phyloP scores from a whole-genome alignment of 257 asterid species.

The Dorcoceras hygrometricum region DNA sequence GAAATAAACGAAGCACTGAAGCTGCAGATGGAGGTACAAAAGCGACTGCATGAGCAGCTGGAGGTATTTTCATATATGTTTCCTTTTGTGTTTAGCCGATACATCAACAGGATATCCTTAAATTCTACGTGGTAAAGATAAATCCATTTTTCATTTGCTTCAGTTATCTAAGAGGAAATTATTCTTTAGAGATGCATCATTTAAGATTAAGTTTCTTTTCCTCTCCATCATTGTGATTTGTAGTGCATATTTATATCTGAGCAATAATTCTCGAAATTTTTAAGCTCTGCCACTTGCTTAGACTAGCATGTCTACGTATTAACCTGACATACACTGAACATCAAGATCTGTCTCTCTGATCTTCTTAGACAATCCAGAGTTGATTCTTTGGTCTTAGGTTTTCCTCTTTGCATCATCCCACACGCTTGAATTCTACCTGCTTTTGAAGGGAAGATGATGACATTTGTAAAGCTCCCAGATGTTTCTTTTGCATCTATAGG shows the following conservation, averaged over 20 bases:
- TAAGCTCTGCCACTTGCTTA: background rate
- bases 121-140: constrained; percentile 5
- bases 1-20: constrained; percentile 91
- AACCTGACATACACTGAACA: background rate
- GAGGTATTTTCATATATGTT: constrained; percentile 53
- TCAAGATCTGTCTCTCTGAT: background rate
- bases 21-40: constrained; percentile 99
- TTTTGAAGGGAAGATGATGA: background rate
- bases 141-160: background rate
- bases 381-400: background rate
- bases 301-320: background rate
- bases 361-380: background rate
- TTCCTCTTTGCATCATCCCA: background rate
- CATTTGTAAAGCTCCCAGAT: background rate
- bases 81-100: constrained; percentile 1
- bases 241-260: too few relatives aligned
- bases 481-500: constrained; percentile 7
- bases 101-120: background rate
- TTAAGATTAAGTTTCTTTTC: background rate
- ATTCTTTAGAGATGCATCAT: background rate
- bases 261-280: background rate
- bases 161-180: constrained; percentile 8
- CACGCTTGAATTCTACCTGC: background rate
- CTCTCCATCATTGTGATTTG: background rate
- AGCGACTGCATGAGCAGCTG: constrained; percentile 90